Conservation (phyloP, 495 filamentous ascomycete genomes). For the Aspergillus sclerotioniger region DNA sequence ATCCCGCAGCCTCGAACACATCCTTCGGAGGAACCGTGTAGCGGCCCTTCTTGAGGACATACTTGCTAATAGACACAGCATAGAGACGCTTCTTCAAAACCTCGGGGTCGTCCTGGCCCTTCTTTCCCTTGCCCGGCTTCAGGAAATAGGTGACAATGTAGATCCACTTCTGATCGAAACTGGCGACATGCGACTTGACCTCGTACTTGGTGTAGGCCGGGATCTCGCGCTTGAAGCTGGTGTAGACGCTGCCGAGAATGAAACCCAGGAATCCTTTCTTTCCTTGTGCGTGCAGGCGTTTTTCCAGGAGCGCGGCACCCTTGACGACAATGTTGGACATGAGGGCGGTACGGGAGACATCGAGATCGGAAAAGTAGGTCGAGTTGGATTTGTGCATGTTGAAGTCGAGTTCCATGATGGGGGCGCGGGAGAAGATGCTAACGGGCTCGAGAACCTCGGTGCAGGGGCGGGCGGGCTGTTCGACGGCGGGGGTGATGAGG, state of each 20-base stretch:
- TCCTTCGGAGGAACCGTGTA: slow-evolving; percentile 74
- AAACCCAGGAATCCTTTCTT: slow-evolving; percentile 48
- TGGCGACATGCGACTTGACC: slow-evolving; percentile 68
- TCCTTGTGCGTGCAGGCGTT: slow-evolving; percentile 23
- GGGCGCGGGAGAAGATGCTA: slow-evolving; percentile 46
- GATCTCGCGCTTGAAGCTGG: slow-evolving; percentile 69
- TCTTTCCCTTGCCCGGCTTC: slow-evolving; percentile 35
- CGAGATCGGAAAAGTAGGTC: slow-evolving; percentile 82
- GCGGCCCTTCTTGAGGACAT: slow-evolving; percentile 77
- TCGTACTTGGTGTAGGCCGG: slow-evolving; percentile 66
- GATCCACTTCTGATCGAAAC: slow-evolving; percentile 73
- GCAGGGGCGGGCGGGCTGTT: slow-evolving; percentile 15
- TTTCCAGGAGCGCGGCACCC: slow-evolving; percentile 41
- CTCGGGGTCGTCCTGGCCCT: slow-evolving; percentile 39
- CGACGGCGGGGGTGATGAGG: slow-evolving; percentile 21
- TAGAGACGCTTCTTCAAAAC: slow-evolving; percentile 43
- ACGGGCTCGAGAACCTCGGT: slow-evolving; percentile 44
- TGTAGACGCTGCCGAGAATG: slow-evolving; percentile 66
- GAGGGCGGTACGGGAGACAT: slow-evolving; percentile 64
- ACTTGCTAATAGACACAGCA: slow-evolving; percentile 71
- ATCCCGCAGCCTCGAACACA: slow-evolving; percentile 57
- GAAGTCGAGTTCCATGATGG: slow-evolving; percentile 71
- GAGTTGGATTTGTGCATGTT: slow-evolving; percentile 84
- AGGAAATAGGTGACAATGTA: slow-evolving; percentile 67
- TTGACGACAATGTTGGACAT: slow-evolving; percentile 51